These are phyloP conservation scores for Puccinia triticina DNA, from an alignment of 1,284 basidiomycete genomes.

Conservation along the genomic window DNA sequence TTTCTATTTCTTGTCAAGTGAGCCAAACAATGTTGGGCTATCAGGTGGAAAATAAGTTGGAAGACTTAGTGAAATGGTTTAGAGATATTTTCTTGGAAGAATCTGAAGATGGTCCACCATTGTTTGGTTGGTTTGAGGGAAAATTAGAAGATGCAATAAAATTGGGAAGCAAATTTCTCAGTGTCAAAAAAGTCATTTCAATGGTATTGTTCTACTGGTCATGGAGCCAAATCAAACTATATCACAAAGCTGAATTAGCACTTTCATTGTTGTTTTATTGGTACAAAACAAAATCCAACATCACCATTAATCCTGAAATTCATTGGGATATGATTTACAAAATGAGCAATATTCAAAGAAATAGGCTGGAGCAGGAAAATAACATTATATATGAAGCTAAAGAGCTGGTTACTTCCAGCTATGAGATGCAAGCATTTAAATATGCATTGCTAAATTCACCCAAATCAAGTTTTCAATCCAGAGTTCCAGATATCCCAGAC, in stretches of 20 bases:
- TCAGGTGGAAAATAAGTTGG: background rate
- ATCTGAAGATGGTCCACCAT: background rate
- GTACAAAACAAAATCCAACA: background rate
- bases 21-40: background rate
- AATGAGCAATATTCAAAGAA: background rate
- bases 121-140: background rate
- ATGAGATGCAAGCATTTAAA: too few species aligned
- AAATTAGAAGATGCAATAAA: background rate
- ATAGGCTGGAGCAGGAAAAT: too few species aligned
- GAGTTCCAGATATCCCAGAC: background rate
- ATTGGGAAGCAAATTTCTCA: background rate
- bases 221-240: background rate
- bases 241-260: background rate
- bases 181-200: background rate
- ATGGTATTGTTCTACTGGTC: background rate
- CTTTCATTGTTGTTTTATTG: background rate
- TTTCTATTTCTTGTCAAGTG: background rate
- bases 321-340: background rate
- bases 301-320: background rate
- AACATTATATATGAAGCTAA: too few species aligned
- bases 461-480: too few species aligned
- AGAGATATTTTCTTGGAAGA: background rate
- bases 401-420: too few species aligned
- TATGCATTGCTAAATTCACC: too few species aligned
- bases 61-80: background rate